Evolutionary conservation across 805 yeast genomes (phyloP), one percentile per base, ranked within the genome.

Genomic region (Lipomyces orientalis): DNA sequence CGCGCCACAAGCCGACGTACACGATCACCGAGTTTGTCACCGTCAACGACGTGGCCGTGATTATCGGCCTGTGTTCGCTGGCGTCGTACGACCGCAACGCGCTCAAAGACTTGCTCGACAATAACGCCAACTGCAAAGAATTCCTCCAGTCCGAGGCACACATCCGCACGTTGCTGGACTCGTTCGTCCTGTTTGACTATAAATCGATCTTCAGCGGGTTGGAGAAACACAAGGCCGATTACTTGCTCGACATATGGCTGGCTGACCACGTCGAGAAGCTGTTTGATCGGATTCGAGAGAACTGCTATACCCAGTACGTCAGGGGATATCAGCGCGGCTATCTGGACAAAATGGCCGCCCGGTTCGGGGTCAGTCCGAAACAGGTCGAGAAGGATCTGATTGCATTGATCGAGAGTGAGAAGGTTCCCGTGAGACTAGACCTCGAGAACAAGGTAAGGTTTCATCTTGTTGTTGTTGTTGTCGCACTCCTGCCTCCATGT

Each of bases 261-360:
- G 54, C 66, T 6, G 68, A 64, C 31, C 71, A 69, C 46, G 68
- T 61, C 22, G 54, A 35, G 19, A 22, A 35, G 31, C 56, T 69
- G 29, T 68, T 61, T 57, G 58, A 33, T 9, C 52, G 35, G 49
- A 69, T 69, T 31, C 43, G 72, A 8, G 68, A 69, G 43, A 69
- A 68, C 43, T 67, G 71, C 64, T 67, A 67, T 52, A 62, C 46
- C n/a, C 72, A 69, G 54, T 69, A 67, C 54, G 68, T 69, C 46
- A 33, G 46, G 34, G 71, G 68, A 6, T 69, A 67, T 51, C 58
- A 69, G 49, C 64, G 67, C 8, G 72, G 71, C 35, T 67, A 46
- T 33, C 35, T 69, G 19, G 54, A 61, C 7, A 57, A 59, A 16
- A 61, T 69, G 68, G 70, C 72, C 8, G n/a, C 57, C 16, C 52